A percentile compares a stretch with the other conserved stretches of the same genome.
Conservation (phyloP, 768 basidiomycete genomes). For the Jaapia argillacea region DNA sequence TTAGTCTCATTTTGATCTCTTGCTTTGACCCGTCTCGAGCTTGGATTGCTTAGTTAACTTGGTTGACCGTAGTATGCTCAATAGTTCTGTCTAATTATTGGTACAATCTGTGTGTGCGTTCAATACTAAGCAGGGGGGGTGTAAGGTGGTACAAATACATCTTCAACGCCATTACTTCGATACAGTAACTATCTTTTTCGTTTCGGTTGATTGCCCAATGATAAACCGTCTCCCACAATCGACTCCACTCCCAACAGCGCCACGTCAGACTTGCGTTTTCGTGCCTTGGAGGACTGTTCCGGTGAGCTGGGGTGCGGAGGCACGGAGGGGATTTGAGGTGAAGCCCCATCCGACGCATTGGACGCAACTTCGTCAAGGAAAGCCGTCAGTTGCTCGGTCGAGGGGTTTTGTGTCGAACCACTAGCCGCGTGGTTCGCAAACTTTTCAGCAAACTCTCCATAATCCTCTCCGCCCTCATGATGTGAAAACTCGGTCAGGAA, state of each 20-base stretch:
- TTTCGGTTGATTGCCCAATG: too few species aligned
- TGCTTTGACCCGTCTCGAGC: too few species aligned
- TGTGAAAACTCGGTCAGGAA: slow-evolving; percentile 29
- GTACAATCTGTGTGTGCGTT: too few species aligned
- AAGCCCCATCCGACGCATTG: slow-evolving; percentile 2
- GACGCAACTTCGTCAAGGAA: slow-evolving; percentile 34
- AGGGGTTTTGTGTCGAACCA: slow-evolving; percentile 20
- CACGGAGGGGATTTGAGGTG: background rate
- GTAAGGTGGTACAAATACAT: too few species aligned
- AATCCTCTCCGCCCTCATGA: slow-evolving; percentile 20
- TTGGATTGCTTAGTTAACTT: too few species aligned
- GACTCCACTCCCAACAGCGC: too few species aligned
- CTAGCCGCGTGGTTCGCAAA: slow-evolving; percentile 8
- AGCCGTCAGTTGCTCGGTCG: slow-evolving; percentile 28
- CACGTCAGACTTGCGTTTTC: slow-evolving; percentile 23
- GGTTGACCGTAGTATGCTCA: too few species aligned
- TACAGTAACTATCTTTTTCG: too few species aligned
- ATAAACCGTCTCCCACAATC: too few species aligned
- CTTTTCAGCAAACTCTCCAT: slow-evolving; percentile 17
- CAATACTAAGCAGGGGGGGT: too few species aligned
- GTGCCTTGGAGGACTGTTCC: background rate
- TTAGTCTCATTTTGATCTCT: background rate
- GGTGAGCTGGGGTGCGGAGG: background rate
- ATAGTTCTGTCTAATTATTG: too few species aligned
- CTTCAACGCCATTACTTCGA: too few species aligned